phyloP scores from a whole-genome alignment of 2,329 filamentous ascomycete species.

The Aureobasidium mangrovei region DNA sequence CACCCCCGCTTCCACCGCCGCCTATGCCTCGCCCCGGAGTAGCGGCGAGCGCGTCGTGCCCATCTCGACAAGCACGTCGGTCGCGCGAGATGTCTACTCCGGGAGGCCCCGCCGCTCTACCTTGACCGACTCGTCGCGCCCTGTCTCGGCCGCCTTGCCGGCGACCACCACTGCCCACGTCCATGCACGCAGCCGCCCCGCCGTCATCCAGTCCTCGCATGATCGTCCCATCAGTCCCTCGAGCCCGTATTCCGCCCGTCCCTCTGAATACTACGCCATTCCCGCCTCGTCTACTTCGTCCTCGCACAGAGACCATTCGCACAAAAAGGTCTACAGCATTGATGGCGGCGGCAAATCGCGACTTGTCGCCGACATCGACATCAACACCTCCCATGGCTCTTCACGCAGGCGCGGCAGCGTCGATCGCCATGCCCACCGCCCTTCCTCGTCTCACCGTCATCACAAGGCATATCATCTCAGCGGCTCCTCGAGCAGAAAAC shows the following conservation, averaged over 20 bases:
- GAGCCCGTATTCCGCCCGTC: constrained; percentile 22
- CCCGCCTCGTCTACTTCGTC: constrained; percentile 23
- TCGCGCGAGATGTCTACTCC: constrained; percentile 34
- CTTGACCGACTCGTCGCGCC: constrained; percentile 30
- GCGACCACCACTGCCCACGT: constrained; percentile 27
- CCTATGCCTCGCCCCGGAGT: constrained; percentile 26
- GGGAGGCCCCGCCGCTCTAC: constrained; percentile 39
- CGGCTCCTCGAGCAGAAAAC: constrained; percentile 18
- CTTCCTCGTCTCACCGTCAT: constrained; percentile 20
- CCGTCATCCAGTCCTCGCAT: constrained; percentile 26
- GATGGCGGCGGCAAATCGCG: constrained; percentile 32
- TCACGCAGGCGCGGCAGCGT: constrained; percentile 23
- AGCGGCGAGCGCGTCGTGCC: constrained; percentile 30
- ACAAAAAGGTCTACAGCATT: constrained; percentile 43
- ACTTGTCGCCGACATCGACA: constrained; percentile 30
- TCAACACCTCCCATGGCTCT: constrained; percentile 23
- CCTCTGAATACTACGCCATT: constrained; percentile 32
- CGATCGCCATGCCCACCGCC: constrained; percentile 22
- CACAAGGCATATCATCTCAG: constrained; percentile 26
- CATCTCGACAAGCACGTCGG: constrained; percentile 28
- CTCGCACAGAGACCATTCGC: constrained; percentile 33
- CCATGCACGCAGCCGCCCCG: constrained; percentile 27
- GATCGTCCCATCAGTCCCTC: constrained; percentile 35
- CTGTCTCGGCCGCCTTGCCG: constrained; percentile 14
- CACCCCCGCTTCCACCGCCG: neutral